Evolutionary conservation across 2,329 filamentous ascomycete species (phyloP).

Genomic region (Pseudocercospora fijiensis): DNA sequence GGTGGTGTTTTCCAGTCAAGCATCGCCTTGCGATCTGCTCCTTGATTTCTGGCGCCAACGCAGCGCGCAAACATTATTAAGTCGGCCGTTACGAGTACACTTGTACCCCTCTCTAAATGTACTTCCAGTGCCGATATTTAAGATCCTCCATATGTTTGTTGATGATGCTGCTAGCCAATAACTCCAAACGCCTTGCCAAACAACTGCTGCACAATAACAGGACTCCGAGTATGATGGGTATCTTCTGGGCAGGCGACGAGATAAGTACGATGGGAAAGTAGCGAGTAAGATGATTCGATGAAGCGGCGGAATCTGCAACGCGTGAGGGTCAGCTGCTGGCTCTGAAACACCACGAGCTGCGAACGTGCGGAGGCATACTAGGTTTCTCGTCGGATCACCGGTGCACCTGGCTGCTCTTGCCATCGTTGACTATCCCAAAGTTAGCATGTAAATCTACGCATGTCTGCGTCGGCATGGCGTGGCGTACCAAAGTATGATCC

Average conservation of each 20-base stretch:
- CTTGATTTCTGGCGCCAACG: not conserved
- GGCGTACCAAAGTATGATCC: conserved; percentile 45
- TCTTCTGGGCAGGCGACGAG: conserved; percentile 2
- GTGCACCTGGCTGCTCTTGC: conserved; percentile 7
- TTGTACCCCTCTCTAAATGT: not conserved
- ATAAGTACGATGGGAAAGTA: not conserved
- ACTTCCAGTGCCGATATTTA: not conserved
- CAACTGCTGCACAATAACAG: conserved; percentile 8
- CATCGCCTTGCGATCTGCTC: not conserved
- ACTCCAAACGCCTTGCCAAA: conserved; percentile 7
- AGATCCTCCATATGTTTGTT: not conserved
- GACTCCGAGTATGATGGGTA: conserved; percentile 2
- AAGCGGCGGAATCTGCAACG: not conserved
- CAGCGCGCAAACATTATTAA: not conserved
- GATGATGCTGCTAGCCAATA: not conserved
- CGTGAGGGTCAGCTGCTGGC: conserved; percentile 6
- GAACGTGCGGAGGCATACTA: not conserved
- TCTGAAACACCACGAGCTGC: conserved; percentile 7
- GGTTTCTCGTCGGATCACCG: not conserved
- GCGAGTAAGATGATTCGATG: not conserved
- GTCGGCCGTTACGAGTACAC: conserved; percentile 5
- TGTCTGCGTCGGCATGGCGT: not conserved
- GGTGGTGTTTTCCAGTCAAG: not conserved
- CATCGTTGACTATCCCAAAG: not conserved
- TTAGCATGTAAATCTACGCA: not conserved